phyloP scores from a whole-genome alignment of 2,329 filamentous ascomycete genomes.

The Fusarium sp. region DNA sequence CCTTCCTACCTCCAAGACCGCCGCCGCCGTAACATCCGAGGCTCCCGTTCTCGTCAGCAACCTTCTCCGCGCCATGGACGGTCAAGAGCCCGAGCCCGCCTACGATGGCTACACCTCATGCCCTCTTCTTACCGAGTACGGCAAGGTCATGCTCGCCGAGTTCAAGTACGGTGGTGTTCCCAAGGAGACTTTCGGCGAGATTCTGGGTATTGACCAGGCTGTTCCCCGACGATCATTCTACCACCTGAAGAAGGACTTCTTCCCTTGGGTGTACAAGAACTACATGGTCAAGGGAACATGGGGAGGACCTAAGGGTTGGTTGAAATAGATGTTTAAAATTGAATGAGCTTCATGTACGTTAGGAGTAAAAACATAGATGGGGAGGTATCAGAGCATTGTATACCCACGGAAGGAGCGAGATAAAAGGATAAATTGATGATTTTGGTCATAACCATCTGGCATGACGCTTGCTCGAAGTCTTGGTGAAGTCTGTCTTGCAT shows the following conservation, averaged over 20 bases:
- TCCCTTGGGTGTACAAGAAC: constrained; percentile 73
- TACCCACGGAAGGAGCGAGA: constrained; percentile 4
- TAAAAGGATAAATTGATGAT: constrained; percentile 7
- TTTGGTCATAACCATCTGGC: not conserved
- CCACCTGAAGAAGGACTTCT: constrained; percentile 74
- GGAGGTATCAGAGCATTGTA: constrained; percentile 1
- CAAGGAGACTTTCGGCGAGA: constrained; percentile 70
- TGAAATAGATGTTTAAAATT: constrained; percentile 24
- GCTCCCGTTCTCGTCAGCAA: constrained; percentile 64
- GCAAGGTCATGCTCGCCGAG: constrained; percentile 72
- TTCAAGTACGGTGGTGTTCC: constrained; percentile 73
- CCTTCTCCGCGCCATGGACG: constrained; percentile 58
- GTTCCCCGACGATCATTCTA: constrained; percentile 69
- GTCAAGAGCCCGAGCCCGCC: constrained; percentile 55
- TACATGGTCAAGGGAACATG: constrained; percentile 72
- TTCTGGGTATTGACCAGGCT: constrained; percentile 68
- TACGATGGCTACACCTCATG: constrained; percentile 70
- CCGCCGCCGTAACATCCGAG: constrained; percentile 64
- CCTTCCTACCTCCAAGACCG: constrained; percentile 68
- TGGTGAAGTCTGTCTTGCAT: not conserved
- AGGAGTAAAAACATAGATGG: constrained; percentile 14
- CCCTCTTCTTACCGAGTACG: constrained; percentile 66
- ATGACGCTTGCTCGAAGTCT: not conserved
- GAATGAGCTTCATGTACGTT: constrained; percentile 20
- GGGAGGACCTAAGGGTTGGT: constrained; percentile 69